A percentile compares a stretch with the other conserved stretches of the same genome.
Evolutionary conservation across 768 basidiomycete genomes (phyloP).

Genomic region (Kondoa malvinella): DNA sequence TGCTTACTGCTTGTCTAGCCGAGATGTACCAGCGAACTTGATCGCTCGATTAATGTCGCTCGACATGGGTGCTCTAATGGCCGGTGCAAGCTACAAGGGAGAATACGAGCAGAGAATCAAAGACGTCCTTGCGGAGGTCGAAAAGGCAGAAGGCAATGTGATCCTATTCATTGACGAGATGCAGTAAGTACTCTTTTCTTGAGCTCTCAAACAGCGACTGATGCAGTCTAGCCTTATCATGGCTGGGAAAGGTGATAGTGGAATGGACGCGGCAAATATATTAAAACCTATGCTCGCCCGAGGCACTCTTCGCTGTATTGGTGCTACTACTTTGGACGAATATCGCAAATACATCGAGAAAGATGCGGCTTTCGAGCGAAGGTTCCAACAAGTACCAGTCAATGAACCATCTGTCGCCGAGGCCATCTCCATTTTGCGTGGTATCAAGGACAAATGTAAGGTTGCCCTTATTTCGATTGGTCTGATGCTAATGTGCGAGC

Average conservation of each 20-base stretch:
- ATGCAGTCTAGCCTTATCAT: constrained; percentile 46
- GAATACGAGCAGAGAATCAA: constrained; percentile 97
- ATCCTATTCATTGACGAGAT: constrained; percentile 88
- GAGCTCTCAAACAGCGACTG: background rate
- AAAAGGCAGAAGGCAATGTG: constrained; percentile 61
- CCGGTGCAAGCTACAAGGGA: constrained; percentile 71
- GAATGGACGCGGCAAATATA: constrained; percentile 46
- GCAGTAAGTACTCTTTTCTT: constrained; percentile 33
- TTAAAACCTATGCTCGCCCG: constrained; percentile 70
- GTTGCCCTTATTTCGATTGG: constrained; percentile 43
- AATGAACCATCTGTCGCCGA: constrained; percentile 79
- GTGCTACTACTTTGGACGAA: constrained; percentile 79
- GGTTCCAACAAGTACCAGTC: constrained; percentile 45
- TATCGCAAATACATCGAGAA: constrained; percentile 87
- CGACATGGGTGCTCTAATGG: constrained; percentile 92
- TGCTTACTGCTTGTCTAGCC: constrained; percentile 23
- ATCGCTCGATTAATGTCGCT: constrained; percentile 63
- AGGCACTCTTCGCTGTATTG: constrained; percentile 59
- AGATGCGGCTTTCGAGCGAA: constrained; percentile 40
- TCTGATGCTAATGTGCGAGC: constrained; percentile 62
- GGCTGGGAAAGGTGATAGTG: constrained; percentile 50
- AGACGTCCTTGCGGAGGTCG: constrained; percentile 74
- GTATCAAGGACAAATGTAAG: constrained; percentile 84
- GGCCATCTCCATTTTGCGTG: constrained; percentile 81
- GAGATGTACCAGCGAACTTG: constrained; percentile 65